A percentile compares a stretch with the other conserved stretches of the same genome.
Conservation (phyloP, 2,329 filamentous ascomycete genomes). For the Claviceps fusiformis region DNA sequence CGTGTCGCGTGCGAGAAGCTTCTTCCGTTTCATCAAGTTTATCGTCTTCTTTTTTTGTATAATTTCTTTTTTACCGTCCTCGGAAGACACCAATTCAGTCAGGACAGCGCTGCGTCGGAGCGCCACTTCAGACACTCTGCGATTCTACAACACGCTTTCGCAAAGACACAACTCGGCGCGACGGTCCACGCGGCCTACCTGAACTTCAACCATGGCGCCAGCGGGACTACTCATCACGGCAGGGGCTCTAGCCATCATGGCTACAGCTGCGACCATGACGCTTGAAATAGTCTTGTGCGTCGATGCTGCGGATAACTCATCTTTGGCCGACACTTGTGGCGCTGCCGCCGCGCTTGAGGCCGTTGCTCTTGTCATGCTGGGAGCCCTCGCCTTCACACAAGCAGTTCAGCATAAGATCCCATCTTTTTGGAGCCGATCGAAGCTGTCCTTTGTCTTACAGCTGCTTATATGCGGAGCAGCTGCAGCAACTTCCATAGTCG, state of each 20-base stretch:
- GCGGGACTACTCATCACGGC: conserved; percentile 2
- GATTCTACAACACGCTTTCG: no score
- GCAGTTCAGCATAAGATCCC: conserved; percentile 10
- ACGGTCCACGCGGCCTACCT: not conserved
- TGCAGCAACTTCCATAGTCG: conserved; percentile 29
- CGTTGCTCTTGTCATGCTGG: conserved; percentile 13
- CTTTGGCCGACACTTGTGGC: conserved; percentile 9
- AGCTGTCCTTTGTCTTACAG: conserved; percentile 14
- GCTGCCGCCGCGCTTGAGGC: conserved; percentile 17
- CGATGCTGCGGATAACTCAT: conserved; percentile 1
- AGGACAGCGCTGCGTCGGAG: not conserved
- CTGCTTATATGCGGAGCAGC: conserved; percentile 30
- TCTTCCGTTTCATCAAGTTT: no score
- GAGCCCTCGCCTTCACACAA: conserved; percentile 22
- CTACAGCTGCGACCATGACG: conserved; percentile 8
- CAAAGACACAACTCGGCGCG: not conserved
- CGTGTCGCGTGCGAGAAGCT: not conserved
- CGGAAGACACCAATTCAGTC: not conserved
- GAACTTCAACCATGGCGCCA: conserved; percentile 6
- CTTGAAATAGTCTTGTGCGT: conserved; percentile 10
- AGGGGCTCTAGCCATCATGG: conserved; percentile 9
- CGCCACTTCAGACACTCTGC: not conserved
- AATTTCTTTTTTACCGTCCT: no score
- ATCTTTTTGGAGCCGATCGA: conserved; percentile 13
- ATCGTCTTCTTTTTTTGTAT: not conserved